These are phyloP conservation scores for Lentinula sp. DNA, from an alignment of 768 basidiomycete species.

Conservation along the genomic window DNA sequence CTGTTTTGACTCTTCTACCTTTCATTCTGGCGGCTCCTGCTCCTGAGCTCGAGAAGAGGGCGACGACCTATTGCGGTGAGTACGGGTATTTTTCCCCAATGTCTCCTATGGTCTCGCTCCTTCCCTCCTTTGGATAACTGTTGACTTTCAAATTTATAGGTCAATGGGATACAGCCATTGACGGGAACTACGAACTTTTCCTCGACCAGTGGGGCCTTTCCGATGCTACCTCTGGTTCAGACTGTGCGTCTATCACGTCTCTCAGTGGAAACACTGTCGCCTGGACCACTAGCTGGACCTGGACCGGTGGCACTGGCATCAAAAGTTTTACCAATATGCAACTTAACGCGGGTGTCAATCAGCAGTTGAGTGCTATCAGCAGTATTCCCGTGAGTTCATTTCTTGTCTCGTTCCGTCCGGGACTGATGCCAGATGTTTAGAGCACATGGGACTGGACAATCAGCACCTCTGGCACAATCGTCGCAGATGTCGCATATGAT, in stretches of 20 bases:
- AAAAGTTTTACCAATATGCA: constrained; percentile 61
- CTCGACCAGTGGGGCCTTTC: constrained; percentile 40
- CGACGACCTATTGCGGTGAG: constrained; percentile 9
- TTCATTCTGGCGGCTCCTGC: constrained; percentile 12
- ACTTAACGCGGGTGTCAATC: constrained; percentile 43
- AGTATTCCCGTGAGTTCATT: constrained; percentile 44
- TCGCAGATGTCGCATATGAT: constrained; percentile 57
- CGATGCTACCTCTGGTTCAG: constrained; percentile 27
- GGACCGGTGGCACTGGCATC: constrained; percentile 42
- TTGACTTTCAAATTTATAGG: constrained; percentile 20
- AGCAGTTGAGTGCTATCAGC: constrained; percentile 44
- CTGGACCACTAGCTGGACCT: constrained; percentile 36
- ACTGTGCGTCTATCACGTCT: constrained; percentile 31
- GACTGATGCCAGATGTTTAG: constrained; percentile 19
- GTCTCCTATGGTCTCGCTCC: neutral
- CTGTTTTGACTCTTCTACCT: constrained; percentile 13
- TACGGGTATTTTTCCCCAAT: too few species aligned
- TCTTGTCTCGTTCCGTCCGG: neutral
- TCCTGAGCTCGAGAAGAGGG: constrained; percentile 32
- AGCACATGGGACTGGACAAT: constrained; percentile 54
- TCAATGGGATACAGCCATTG: constrained; percentile 45
- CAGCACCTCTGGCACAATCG: constrained; percentile 29
- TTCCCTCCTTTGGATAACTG: neutral
- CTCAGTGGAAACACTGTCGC: constrained; percentile 20
- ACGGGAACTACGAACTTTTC: constrained; percentile 40